Percentiles rank a stretch among this genome's conserved stretches.
Evolutionary conservation across 2,329 filamentous ascomycete species (phyloP).

Genomic region (Coniochaeta sp.): DNA sequence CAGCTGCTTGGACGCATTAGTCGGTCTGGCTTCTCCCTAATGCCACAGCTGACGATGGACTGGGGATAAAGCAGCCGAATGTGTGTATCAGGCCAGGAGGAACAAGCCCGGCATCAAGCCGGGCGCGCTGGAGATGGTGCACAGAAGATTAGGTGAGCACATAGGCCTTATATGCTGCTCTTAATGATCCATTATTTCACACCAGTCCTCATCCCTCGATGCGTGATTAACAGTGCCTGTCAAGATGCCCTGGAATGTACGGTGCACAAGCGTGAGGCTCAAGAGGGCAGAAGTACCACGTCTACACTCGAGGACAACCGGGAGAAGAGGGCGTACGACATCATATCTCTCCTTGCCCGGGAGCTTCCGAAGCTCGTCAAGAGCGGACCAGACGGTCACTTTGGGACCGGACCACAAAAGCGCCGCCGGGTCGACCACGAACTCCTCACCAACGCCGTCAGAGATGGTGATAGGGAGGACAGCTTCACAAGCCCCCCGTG

Average conservation of each 20-base stretch:
- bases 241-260: conserved; percentile 12
- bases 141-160: conserved; percentile 21
- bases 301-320: background rate
- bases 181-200: background rate
- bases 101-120: conserved; percentile 28
- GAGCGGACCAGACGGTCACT: background rate
- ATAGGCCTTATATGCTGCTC: background rate
- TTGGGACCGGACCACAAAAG: background rate
- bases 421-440: background rate
- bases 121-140: conserved; percentile 27
- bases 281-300: background rate
- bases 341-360: background rate
- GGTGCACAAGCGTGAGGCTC: background rate
- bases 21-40: background rate
- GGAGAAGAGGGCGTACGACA: background rate
- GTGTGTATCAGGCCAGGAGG: conserved; percentile 22
- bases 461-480: background rate
- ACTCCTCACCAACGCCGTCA: background rate
- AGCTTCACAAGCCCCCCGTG: background rate
- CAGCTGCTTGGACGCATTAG: background rate
- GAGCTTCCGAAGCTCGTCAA: background rate
- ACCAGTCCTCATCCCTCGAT: background rate
- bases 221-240: background rate
- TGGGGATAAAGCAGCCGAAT: conserved; percentile 10
- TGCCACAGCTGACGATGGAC: background rate